These are phyloP conservation scores for Exophiala xenobiotica DNA, from an alignment of 2,329 filamentous ascomycete species.

Conservation along the genomic window DNA sequence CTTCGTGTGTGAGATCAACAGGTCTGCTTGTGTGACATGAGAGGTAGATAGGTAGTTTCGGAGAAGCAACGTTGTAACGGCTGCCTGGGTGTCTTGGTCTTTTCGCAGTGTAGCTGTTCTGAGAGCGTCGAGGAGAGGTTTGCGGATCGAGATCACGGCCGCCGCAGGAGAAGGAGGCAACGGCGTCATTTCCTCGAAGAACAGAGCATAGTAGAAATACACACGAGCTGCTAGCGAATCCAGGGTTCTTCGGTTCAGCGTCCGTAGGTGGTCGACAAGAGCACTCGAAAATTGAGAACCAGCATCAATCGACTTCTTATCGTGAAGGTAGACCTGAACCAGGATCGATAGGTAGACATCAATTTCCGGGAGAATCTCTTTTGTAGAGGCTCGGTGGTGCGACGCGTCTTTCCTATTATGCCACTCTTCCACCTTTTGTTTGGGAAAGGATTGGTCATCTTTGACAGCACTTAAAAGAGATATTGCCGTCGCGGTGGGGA, in stretches of 20 bases:
- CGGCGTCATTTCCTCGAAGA: conserved; percentile 86
- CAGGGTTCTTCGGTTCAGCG: conserved; percentile 86
- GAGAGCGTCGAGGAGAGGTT: conserved; percentile 80
- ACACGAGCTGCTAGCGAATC: conserved; percentile 92
- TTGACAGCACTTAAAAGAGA: conserved; percentile 66
- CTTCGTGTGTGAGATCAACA: conserved; percentile 91
- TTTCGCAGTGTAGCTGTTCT: conserved; percentile 95
- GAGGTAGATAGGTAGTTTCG: conserved; percentile 95
- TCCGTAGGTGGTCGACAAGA: conserved; percentile 80
- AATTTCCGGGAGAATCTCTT: conserved; percentile 80
- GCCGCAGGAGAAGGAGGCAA: conserved; percentile 86
- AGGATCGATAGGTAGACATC: conserved; percentile 87
- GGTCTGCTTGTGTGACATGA: conserved; percentile 93
- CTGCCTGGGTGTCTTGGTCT: conserved; percentile 94
- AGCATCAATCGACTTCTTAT: conserved; percentile 75
- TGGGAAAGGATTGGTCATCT: conserved; percentile 57
- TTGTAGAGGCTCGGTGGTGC: conserved; percentile 60
- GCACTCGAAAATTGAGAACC: conserved; percentile 82
- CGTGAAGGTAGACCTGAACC: conserved; percentile 82
- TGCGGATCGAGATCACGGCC: conserved; percentile 80
- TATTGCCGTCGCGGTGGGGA: conserved; percentile 65
- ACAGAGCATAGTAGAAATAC: conserved; percentile 97
- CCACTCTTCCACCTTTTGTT: conserved; percentile 58
- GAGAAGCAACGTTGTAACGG: conserved; percentile 89
- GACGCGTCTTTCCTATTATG: conserved; percentile 73